Percentiles rank a stretch among this genome's conserved stretches.
Conservation (phyloP, 2,329 filamentous ascomycete species). For the Fusarium sublunatum region DNA sequence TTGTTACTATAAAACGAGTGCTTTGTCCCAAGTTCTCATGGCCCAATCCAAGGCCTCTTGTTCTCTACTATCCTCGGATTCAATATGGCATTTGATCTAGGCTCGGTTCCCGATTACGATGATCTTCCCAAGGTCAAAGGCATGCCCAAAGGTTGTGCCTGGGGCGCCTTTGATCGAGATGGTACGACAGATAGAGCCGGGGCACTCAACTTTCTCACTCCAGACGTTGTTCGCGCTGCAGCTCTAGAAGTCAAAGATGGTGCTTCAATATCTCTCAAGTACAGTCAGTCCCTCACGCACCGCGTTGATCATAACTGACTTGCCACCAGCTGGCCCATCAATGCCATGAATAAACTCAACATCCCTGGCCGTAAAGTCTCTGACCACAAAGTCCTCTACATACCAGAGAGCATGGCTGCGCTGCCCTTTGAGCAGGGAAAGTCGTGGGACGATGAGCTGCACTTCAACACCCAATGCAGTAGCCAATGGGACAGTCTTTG, state of each 20-base stretch:
- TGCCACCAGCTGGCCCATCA: constrained; percentile 24
- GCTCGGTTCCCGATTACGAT: constrained; percentile 29
- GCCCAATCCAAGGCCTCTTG: neutral
- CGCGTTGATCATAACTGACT: neutral
- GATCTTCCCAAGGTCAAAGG: constrained; percentile 49
- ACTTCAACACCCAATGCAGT: constrained; percentile 66
- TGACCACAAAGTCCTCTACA: constrained; percentile 52
- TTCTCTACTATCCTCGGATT: neutral
- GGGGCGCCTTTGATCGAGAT: constrained; percentile 61
- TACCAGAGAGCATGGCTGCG: constrained; percentile 40
- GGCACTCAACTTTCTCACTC: constrained; percentile 65
- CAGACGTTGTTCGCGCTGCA: constrained; percentile 50
- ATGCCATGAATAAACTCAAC: constrained; percentile 46
- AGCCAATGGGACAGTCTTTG: constrained; percentile 67
- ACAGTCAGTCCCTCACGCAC: neutral
- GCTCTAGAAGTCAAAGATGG: constrained; percentile 50
- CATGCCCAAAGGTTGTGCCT: constrained; percentile 62
- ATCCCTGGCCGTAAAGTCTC: constrained; percentile 31
- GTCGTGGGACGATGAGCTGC: constrained; percentile 60
- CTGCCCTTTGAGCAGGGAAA: constrained; percentile 36
- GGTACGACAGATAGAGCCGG: constrained; percentile 62
- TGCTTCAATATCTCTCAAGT: constrained; percentile 66
- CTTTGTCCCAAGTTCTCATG: neutral
- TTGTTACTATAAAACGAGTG: constrained; percentile 15
- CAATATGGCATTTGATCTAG: constrained; percentile 7